A percentile compares a stretch with the other conserved stretches of the same genome.
These are phyloP conservation scores for Paecilomyces fulvus DNA, from an alignment of 2,329 filamentous ascomycete species.

Conservation along the genomic window DNA sequence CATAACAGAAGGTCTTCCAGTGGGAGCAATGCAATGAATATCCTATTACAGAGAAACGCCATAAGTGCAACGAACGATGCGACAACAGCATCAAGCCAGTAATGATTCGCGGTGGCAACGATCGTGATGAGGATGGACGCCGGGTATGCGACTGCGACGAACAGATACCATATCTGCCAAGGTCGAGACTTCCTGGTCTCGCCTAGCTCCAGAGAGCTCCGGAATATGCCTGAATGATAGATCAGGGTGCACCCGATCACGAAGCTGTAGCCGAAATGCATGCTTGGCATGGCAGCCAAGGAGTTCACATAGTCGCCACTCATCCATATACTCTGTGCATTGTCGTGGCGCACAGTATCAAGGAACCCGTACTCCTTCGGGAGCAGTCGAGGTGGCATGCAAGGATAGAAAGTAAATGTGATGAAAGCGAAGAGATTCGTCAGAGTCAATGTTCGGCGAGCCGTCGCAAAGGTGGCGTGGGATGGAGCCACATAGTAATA, in stretches of 20 bases:
- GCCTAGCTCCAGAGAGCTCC: slow-evolving; percentile 31
- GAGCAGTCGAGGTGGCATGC: slow-evolving; percentile 55
- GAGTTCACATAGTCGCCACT: slow-evolving; percentile 51
- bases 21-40: slow-evolving; percentile 45
- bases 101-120: slow-evolving; percentile 52
- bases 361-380: slow-evolving; percentile 53
- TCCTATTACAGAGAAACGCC: slow-evolving; percentile 41
- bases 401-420: slow-evolving; percentile 56
- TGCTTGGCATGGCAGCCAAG: slow-evolving; percentile 50
- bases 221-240: slow-evolving; percentile 44
- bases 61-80: slow-evolving; percentile 42
- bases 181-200: slow-evolving; percentile 30
- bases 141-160: slow-evolving; percentile 42
- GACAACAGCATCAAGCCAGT: slow-evolving; percentile 47
- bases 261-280: slow-evolving; percentile 51
- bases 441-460: slow-evolving; percentile 53
- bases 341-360: slow-evolving; percentile 51
- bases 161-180: slow-evolving; percentile 39
- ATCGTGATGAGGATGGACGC: slow-evolving; percentile 43
- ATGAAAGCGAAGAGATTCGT: slow-evolving; percentile 54
- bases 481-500: slow-evolving; percentile 33
- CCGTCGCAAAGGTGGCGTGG: slow-evolving; percentile 46
- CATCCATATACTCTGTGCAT: slow-evolving; percentile 47
- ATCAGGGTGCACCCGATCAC: slow-evolving; percentile 47
- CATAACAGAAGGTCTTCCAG: slow-evolving; percentile 44